phyloP scores from a whole-genome alignment of 2,329 filamentous ascomycete genomes.

The Graphiopsis chlorocephala region DNA sequence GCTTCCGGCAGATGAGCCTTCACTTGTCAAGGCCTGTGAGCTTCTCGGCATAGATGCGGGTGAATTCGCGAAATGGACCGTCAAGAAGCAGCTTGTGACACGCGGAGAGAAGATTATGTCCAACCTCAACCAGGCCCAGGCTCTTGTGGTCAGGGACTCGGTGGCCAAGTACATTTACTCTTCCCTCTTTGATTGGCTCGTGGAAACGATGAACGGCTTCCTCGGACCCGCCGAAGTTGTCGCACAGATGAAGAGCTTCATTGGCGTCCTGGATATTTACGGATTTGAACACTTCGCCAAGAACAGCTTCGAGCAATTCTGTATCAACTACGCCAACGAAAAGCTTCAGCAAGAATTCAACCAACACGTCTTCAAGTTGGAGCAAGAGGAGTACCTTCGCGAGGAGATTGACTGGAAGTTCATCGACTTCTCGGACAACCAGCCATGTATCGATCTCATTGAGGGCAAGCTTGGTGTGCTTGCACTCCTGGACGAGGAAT shows the following conservation, averaged over 20 bases:
- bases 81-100: conserved; percentile 97
- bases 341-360: conserved; percentile 99
- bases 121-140: conserved; percentile 89
- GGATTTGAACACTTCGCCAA: conserved; percentile 99
- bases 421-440: conserved; percentile 98
- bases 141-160: conserved; percentile 90
- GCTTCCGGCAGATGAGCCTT: conserved; percentile 74
- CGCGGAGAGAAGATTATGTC: conserved; percentile 97
- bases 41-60: conserved; percentile 83
- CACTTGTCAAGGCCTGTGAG: conserved; percentile 74
- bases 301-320: conserved; percentile 99
- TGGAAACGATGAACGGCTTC: conserved; percentile 92
- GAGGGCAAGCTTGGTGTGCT: conserved; percentile 94
- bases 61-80: conserved; percentile 95
- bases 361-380: conserved; percentile 97
- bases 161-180: conserved; percentile 99
- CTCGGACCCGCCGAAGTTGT: conserved; percentile 86
- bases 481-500: conserved; percentile 92
- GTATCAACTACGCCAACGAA: conserved; percentile 99
- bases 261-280: conserved; percentile 98
- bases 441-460: conserved; percentile 97
- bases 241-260: conserved; percentile 80
- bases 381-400: conserved; percentile 94
- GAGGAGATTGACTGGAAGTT: conserved; percentile 99
- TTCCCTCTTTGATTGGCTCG: conserved; percentile 96